These are phyloP conservation scores for Cryptococcus wingfieldii DNA, from an alignment of 1,284 basidiomycete genomes.

Conservation along the genomic window DNA sequence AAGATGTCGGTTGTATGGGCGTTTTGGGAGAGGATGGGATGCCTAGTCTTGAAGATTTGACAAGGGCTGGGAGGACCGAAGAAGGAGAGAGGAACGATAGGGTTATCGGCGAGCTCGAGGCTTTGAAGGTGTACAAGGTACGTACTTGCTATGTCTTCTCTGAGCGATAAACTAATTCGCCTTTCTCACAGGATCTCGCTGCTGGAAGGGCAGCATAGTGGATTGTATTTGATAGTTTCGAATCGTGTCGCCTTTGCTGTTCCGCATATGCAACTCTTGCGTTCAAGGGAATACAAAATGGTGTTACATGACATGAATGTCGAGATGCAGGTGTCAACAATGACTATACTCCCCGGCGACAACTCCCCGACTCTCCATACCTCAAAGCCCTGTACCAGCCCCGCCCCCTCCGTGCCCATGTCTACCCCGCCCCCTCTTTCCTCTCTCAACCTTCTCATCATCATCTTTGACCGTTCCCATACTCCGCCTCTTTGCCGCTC, in stretches of 20 bases:
- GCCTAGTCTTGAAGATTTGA: neutral
- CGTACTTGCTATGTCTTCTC: constrained; percentile 1
- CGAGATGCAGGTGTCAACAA: too few relatives aligned
- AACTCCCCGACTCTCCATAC: neutral
- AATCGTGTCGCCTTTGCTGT: too few relatives aligned
- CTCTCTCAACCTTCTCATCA: constrained; percentile 2
- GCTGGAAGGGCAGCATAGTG: constrained; percentile 42
- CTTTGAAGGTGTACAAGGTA: constrained; percentile 46
- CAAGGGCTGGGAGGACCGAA: constrained; percentile 3
- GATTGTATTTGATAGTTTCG: too few relatives aligned
- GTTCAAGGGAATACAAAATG: too few relatives aligned
- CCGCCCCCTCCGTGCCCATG: constrained; percentile 12
- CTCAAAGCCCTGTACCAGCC: neutral
- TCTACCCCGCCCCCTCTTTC: constrained; percentile 12
- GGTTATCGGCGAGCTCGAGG: constrained; percentile 47
- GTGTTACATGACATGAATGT: too few relatives aligned
- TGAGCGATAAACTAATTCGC: neutral
- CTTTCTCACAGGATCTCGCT: constrained; percentile 28
- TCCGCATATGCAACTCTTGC: too few relatives aligned
- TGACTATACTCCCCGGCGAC: too few relatives aligned
- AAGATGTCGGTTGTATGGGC: constrained; percentile 43
- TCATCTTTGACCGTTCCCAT: constrained; percentile 13
- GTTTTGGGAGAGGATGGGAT: constrained; percentile 9
- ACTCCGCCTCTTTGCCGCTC: constrained; percentile 24
- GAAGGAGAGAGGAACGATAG: constrained; percentile 34